phyloP scores from a whole-genome alignment of 805 yeast species.

The Candida pseudoglaebosa region DNA sequence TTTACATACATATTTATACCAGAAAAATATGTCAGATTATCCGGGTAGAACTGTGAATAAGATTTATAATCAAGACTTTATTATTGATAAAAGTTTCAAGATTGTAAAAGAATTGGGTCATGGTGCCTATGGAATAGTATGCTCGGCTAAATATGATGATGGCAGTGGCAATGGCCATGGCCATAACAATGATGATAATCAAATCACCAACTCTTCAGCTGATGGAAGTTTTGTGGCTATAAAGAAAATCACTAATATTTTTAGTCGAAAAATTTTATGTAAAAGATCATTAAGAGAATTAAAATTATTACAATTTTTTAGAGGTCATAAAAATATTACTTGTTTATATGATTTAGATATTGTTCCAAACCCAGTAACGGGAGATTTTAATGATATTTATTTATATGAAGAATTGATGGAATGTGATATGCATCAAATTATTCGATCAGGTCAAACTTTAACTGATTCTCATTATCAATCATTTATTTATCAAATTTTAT shows the following conservation, averaged over 20 bases:
- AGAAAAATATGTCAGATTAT: neutral
- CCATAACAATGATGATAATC: slow-evolving; percentile 2
- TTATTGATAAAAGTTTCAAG: slow-evolving; percentile 84
- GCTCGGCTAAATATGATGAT: slow-evolving; percentile 86
- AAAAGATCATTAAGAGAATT: slow-evolving; percentile 89
- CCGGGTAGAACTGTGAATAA: slow-evolving; percentile 34
- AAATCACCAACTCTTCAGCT: slow-evolving; percentile 8
- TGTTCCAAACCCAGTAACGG: slow-evolving; percentile 58
- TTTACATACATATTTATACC: too few species aligned
- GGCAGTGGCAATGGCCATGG: slow-evolving; percentile 39
- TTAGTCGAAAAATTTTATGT: slow-evolving; percentile 84
- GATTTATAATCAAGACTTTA: slow-evolving; percentile 77
- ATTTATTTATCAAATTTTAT: slow-evolving; percentile 84
- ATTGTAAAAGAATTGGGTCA: slow-evolving; percentile 93
- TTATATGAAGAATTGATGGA: slow-evolving; percentile 97
- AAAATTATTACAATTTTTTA: slow-evolving; percentile 83
- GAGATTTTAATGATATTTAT: slow-evolving; percentile 84
- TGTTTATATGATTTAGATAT: slow-evolving; percentile 93
- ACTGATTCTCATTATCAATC: slow-evolving; percentile 95
- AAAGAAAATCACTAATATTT: slow-evolving; percentile 92
- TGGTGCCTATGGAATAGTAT: slow-evolving; percentile 97
- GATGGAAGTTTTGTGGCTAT: slow-evolving; percentile 68
- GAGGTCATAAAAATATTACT: slow-evolving; percentile 96
- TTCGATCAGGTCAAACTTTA: slow-evolving; percentile 86
- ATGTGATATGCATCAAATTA: slow-evolving; percentile 97